Base-by-base conservation (phyloP, 768 basidiomycete species). In the Daedalea quercina region DNA sequence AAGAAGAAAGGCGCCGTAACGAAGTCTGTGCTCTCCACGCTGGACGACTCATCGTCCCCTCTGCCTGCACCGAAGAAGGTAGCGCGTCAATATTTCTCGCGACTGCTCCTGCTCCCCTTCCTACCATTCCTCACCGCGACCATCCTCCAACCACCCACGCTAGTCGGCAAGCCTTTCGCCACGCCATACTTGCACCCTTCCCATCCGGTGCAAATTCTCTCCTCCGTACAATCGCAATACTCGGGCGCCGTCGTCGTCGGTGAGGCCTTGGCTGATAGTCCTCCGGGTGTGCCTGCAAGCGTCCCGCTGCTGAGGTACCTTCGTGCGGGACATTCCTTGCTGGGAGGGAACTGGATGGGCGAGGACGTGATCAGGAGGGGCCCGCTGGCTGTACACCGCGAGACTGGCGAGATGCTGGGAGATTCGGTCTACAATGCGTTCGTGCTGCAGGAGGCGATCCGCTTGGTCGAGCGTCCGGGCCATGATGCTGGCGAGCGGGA, bases 381-480 rank as follows among this genome's bases (percentile, higher is more conserved):
- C 12, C 50, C 47, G 1, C 63, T 67, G 35, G 73, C 57, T 13
- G 47, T 55, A 28, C 53, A 60, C 42, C 46, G 45, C 12, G 74
- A 75, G 19, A 73, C 73, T 44, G 79, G 80, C 8, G 73, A 68
- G 1, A 70, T 71, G 2, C 68, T 88, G 1, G 87, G 87, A 11
- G 87, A 90, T 60, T 88, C 89, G 1, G 84, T 94, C 44, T 95
- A 95, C 64, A 76, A 74, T 20, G 77, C 92, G 0, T 97, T 97
- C 64, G 76, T 87, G 6, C 65, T 96, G 17, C 94, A 97, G 65
- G 95, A 97, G 64, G 89, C 87, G 1, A 85, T 75, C 13, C 78
- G 90, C 9, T 67, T 97, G 26, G 79, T 86, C 12, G 74, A 82
- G 54, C 79, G 75, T 44, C 75, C 78, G 9, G 60, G 65, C 11